These are phyloP conservation scores for Uronychia binucleata DNA, from an alignment of 73 alveolate genomes.

Conservation along the genomic window DNA sequence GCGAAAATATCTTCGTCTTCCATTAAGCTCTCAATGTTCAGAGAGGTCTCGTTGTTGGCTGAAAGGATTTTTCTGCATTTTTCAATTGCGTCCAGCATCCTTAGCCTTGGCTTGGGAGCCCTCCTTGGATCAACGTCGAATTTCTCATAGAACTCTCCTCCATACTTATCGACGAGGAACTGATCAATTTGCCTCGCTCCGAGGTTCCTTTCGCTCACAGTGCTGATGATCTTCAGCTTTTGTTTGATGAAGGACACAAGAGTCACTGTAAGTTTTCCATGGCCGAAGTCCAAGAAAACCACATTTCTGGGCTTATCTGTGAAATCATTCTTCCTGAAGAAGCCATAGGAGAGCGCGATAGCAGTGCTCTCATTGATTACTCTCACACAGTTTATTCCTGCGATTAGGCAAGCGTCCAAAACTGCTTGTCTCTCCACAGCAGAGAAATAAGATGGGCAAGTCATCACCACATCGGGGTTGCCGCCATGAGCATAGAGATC, in stretches of 20 bases:
- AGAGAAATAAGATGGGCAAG: slow-evolving; percentile 92
- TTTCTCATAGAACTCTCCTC: slow-evolving; percentile 82
- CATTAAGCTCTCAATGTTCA: slow-evolving; percentile 86
- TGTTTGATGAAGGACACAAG: slow-evolving; percentile 89
- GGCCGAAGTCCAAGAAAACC: slow-evolving; percentile 97
- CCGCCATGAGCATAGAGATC: slow-evolving; percentile 38
- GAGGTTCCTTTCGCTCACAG: slow-evolving; percentile 87
- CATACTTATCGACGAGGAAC: slow-evolving; percentile 77
- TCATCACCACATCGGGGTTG: slow-evolving; percentile 67
- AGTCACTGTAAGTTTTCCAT: slow-evolving; percentile 86
- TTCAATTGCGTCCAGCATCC: slow-evolving; percentile 93
- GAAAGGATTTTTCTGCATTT: slow-evolving; percentile 92
- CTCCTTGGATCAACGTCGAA: slow-evolving; percentile 87
- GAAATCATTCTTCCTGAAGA: slow-evolving; percentile 91
- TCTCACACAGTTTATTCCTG: slow-evolving; percentile 86
- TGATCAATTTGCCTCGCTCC: slow-evolving; percentile 97
- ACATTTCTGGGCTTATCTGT: slow-evolving; percentile 89
- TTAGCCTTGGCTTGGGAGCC: slow-evolving; percentile 80
- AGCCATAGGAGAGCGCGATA: slow-evolving; percentile 95
- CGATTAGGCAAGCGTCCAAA: slow-evolving; percentile 88
- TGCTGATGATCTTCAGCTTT: slow-evolving; percentile 81
- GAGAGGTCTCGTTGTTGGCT: slow-evolving; percentile 89
- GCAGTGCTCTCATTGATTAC: slow-evolving; percentile 98
- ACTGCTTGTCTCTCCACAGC: slow-evolving; percentile 95
- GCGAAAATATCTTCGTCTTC: slow-evolving; percentile 94